Conservation (phyloP, 2,329 filamentous ascomycete species). For the Talaromyces albobiverticillius region DNA sequence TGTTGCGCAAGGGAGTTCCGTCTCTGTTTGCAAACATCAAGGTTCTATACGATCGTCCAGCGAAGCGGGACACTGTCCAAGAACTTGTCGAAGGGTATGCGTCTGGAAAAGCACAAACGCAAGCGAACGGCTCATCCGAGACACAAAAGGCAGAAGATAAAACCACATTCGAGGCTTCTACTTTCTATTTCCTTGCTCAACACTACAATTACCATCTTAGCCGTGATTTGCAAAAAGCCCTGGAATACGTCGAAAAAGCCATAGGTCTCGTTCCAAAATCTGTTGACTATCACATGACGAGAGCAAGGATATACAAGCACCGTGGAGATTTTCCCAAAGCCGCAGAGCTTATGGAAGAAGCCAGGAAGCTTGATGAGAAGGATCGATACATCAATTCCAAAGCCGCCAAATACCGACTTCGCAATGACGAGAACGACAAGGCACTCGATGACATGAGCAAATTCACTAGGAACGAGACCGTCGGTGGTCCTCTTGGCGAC, state of each 20-base stretch:
- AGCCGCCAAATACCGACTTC: constrained; percentile 91
- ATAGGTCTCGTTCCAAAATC: constrained; percentile 75
- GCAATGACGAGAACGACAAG: constrained; percentile 85
- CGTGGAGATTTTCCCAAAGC: constrained; percentile 75
- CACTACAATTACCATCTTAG: constrained; percentile 94
- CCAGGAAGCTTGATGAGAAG: constrained; percentile 78
- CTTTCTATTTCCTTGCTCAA: constrained; percentile 89
- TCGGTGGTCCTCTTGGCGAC: constrained; percentile 83
- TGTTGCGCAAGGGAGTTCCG: constrained; percentile 89
- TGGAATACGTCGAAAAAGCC: constrained; percentile 77
- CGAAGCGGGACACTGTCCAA: constrained; percentile 75
- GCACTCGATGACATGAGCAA: constrained; percentile 86
- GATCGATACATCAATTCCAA: constrained; percentile 99
- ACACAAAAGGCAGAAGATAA: constrained; percentile 51
- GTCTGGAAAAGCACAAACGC: constrained; percentile 49
- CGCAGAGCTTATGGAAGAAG: constrained; percentile 82
- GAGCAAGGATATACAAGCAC: constrained; percentile 93
- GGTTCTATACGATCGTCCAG: constrained; percentile 75
- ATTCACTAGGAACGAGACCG: constrained; percentile 88
- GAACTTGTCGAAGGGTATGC: constrained; percentile 77
- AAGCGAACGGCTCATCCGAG: constrained; percentile 49
- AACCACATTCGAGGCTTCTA: constrained; percentile 68
- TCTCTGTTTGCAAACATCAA: constrained; percentile 98
- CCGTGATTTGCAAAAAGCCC: constrained; percentile 77
- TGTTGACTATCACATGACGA: constrained; percentile 92